Base-by-base conservation (phyloP, 2,329 filamentous ascomycete genomes). In the Fusarium veterinarium region DNA sequence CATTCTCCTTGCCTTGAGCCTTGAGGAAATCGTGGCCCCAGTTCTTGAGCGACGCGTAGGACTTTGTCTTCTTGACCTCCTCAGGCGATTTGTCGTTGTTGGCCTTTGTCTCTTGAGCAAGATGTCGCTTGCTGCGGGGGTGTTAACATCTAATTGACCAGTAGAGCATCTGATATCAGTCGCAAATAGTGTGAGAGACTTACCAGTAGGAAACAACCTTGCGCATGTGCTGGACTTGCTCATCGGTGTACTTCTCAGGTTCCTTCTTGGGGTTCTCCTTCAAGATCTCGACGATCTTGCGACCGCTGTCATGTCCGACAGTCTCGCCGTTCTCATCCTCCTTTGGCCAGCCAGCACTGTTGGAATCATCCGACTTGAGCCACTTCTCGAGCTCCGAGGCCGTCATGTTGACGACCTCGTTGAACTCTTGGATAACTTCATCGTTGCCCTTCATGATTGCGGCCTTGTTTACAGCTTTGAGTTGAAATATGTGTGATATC, bases 341-440 rank as follows among this genome's bases (percentile, higher is more conserved):
- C 72, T 91, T 91, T 44, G 80, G 80, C 90, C 89, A 91, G 5
- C 91, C 90, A 3, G 90, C 86, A 23, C 83, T 84, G 52, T 84
- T 83, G 14, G 89, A 91, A 37, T 89, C 85, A n/a, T 87, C 84
- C 11, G 85, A 84, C 69, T 88, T 84, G 30, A 92, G 85, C 91
- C 90, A 92, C 30, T 85, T 82, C 74, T 90, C 85, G 20, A 92
- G 84, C 70, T 92, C 90, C 4, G 84, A 79, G 4, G 89, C 83
- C 16, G 84, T 86, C 90, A 92, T 92, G 79, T 92, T 92, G 79
- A 92, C 89, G 51, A 91, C 80, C 42, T 88, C 84, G 69, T 92
- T 91, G 84, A 91, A 92, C 77, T 92, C 90, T 55, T 86, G 85
- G 69, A 81, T 77, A 42, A 81, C 79, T 37, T 80, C 76, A 5